These are phyloP conservation scores for Garcileccinum viscosum DNA, from an alignment of 1,284 basidiomycete species.

Conservation along the genomic window DNA sequence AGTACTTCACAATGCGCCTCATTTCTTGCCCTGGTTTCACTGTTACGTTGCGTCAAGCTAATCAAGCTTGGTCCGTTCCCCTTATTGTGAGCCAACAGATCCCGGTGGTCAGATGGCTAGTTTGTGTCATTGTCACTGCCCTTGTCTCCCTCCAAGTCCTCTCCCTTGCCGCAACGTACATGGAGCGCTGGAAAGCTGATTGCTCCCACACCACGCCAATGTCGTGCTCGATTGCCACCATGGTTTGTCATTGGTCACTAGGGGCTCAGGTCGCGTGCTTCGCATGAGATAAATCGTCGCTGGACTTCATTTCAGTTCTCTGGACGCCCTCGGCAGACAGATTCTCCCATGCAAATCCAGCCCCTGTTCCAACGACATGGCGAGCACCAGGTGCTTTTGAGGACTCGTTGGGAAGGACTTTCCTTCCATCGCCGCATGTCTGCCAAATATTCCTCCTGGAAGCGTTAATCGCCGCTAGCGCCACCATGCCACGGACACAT, in stretches of 20 bases:
- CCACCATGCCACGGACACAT: conserved; percentile 34
- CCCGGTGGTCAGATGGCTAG: not conserved
- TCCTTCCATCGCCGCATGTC: conserved; percentile 35
- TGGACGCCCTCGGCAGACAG: conserved; percentile 5
- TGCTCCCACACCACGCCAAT: conserved; percentile 35
- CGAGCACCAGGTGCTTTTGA: conserved; percentile 4
- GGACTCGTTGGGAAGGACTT: conserved; percentile 23
- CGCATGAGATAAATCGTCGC: conserved; percentile 22
- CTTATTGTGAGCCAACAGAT: conserved; percentile 11
- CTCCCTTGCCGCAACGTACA: conserved; percentile 2
- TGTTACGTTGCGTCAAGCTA: conserved; percentile 1
- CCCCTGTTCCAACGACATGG: conserved; percentile 14
- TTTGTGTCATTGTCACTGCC: not conserved
- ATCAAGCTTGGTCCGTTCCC: not conserved
- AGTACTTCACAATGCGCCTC: conserved; percentile 1
- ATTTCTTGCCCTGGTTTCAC: conserved; percentile 18
- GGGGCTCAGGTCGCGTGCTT: conserved; percentile 25
- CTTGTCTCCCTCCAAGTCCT: conserved; percentile 5
- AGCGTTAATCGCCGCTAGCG: conserved; percentile 41
- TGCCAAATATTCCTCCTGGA: conserved; percentile 37
- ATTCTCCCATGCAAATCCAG: conserved; percentile 38
- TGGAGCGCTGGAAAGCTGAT: conserved; percentile 15
- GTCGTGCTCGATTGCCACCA: conserved; percentile 20
- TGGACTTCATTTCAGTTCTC: conserved; percentile 10
- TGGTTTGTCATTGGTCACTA: conserved; percentile 22